Percentiles rank a stretch among this genome's conserved stretches.
Conservation (phyloP, 2,329 filamentous ascomycete species). For the Huntiella decipiens region DNA sequence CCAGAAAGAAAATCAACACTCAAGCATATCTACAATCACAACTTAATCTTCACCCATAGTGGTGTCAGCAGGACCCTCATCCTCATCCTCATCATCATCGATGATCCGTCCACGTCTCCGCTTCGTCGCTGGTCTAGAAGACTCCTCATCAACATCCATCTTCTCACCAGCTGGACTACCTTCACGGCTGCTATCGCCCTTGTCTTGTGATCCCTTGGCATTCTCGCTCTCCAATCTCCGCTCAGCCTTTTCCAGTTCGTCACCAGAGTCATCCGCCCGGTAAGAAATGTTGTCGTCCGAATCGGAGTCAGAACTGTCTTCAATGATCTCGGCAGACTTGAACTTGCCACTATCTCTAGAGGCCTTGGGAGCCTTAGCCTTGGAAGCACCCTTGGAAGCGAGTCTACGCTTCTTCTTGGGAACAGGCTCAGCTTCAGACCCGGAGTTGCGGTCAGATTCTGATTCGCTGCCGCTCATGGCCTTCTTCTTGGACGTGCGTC, state of each 20-base stretch:
- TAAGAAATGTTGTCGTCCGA: slow-evolving; percentile 16
- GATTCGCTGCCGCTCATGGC: slow-evolving; percentile 21
- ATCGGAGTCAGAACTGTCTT: slow-evolving; percentile 24
- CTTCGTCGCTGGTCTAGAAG: slow-evolving; percentile 26
- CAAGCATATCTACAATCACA: not conserved
- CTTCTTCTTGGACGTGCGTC: slow-evolving; percentile 40
- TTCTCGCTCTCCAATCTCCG: slow-evolving; percentile 15
- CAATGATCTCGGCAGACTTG: slow-evolving; percentile 70
- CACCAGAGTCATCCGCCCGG: slow-evolving; percentile 14
- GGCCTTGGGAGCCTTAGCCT: slow-evolving; percentile 17
- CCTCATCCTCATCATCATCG: slow-evolving; percentile 32
- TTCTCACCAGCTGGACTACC: slow-evolving; percentile 17
- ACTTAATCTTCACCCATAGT: slow-evolving; percentile 8
- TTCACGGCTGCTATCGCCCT: slow-evolving; percentile 1
- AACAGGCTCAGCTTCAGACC: slow-evolving; percentile 25
- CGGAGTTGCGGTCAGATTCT: slow-evolving; percentile 15
- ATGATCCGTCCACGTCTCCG: slow-evolving; percentile 26
- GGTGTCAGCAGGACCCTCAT: slow-evolving; percentile 17
- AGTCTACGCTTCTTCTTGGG: slow-evolving; percentile 41
- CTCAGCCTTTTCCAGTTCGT: slow-evolving; percentile 17
- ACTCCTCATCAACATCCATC: slow-evolving; percentile 37
- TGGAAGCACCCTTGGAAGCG: slow-evolving; percentile 23
- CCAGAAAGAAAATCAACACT: not conserved
- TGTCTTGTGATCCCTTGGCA: not conserved
- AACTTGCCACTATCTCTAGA: slow-evolving; percentile 35